These are phyloP conservation scores for Bassia scoparia DNA, from an alignment of 148 eudicot species.

Conservation along the genomic window DNA sequence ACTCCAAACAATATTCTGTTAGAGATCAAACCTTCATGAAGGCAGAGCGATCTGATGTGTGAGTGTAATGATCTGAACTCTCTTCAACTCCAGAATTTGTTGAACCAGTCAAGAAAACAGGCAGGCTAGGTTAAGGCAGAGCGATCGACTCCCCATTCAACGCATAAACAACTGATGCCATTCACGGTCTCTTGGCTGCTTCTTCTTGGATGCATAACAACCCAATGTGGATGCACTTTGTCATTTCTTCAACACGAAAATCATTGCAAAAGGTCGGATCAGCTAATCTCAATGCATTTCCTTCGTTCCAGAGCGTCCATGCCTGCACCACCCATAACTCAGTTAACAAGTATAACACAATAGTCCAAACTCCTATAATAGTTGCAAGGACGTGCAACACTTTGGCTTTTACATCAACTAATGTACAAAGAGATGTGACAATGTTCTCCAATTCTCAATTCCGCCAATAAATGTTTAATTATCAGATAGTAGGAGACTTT, in stretches of 20 bases:
- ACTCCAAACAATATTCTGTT: too few relatives aligned
- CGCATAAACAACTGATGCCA: conserved; percentile 20
- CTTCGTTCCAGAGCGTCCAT: conserved; percentile 35
- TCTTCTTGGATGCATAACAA: conserved; percentile 35
- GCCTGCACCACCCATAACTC: conserved; percentile 15
- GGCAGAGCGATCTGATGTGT: too few relatives aligned
- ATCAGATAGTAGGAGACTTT: too few relatives aligned
- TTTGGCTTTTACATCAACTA: too few relatives aligned
- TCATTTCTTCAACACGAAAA: conserved; percentile 13
- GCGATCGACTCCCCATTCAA: conserved; percentile 17
- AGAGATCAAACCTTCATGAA: too few relatives aligned
- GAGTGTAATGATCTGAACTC: background rate
- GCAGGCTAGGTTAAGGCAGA: conserved; percentile 21
- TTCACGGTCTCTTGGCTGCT: conserved; percentile 22
- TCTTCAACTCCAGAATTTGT: too few relatives aligned
- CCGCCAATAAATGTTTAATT: too few relatives aligned
- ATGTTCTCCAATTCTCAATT: too few relatives aligned
- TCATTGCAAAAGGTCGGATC: conserved; percentile 13
- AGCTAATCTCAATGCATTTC: background rate
- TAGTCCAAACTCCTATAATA: too few relatives aligned
- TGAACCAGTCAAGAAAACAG: background rate
- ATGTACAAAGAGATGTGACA: too few relatives aligned
- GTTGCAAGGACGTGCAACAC: too few relatives aligned
- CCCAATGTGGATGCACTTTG: conserved; percentile 30
- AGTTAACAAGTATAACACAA: background rate